Percentiles rank a stretch among this genome's conserved stretches.
phyloP scores from a whole-genome alignment of 2,329 filamentous ascomycete species.

The Dactylellina parvicollis region DNA sequence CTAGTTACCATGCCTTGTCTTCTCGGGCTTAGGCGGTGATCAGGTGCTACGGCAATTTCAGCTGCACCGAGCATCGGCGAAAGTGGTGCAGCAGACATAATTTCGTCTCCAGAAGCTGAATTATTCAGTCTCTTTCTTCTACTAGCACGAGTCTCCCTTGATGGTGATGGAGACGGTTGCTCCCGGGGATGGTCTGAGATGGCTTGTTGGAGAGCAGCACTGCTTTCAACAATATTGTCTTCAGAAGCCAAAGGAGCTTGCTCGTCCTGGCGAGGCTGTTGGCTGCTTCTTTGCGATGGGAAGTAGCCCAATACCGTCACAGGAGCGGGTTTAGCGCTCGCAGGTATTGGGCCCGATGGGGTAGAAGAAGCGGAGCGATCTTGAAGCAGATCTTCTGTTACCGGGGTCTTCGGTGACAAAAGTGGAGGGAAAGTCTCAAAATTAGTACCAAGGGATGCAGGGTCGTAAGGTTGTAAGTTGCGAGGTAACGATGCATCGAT shows the following conservation, averaged over 20 bases:
- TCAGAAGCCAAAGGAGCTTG: background rate
- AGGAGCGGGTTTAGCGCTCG: slow-evolving; percentile 44
- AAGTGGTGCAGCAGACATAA: slow-evolving; percentile 34
- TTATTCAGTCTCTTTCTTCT: slow-evolving; percentile 9
- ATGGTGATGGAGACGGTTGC: slow-evolving; percentile 11
- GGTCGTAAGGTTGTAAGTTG: slow-evolving; percentile 16
- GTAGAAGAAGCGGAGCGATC: slow-evolving; percentile 42
- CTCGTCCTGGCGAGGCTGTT: background rate
- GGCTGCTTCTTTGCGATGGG: slow-evolving; percentile 17
- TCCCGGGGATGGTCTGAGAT: background rate
- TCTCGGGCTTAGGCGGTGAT: slow-evolving; percentile 17
- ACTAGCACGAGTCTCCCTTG: slow-evolving; percentile 13
- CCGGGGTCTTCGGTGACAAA: slow-evolving; percentile 35
- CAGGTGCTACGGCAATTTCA: slow-evolving; percentile 20
- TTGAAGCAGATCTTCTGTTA: slow-evolving; percentile 34
- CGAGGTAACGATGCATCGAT: slow-evolving; percentile 36
- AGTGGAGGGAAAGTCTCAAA: slow-evolving; percentile 21
- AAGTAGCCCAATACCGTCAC: slow-evolving; percentile 54
- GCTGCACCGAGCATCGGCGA: slow-evolving; percentile 18
- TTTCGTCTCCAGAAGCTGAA: slow-evolving; percentile 8
- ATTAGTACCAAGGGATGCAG: slow-evolving; percentile 20
- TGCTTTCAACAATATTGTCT: slow-evolving; percentile 1
- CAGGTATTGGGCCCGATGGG: slow-evolving; percentile 50
- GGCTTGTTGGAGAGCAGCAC: slow-evolving; percentile 13
- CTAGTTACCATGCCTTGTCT: slow-evolving; percentile 11